Evolutionary conservation across 2,329 filamentous ascomycete genomes (phyloP), one percentile per base, ranked within the genome.

Genomic region (Exophiala viscosa): DNA sequence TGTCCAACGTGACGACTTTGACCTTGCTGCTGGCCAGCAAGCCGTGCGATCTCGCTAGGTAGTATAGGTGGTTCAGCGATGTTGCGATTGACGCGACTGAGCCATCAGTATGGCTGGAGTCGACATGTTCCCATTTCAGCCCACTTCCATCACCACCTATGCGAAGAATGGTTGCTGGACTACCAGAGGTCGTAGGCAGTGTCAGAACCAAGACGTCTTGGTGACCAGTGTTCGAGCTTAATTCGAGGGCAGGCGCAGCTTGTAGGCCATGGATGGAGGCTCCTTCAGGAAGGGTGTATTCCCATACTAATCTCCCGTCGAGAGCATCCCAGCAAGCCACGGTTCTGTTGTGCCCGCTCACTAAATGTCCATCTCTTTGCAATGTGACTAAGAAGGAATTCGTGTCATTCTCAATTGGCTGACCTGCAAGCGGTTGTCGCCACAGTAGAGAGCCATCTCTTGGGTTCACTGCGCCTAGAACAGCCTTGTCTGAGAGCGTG

Each of bases 391-490:
- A 36, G 23, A 58, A 60, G 15, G 60, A 62, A 35, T 52, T 56
- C 11, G 53, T 56, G 46, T 70, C 69, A 40, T 76, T 76, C 32
- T 72, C 62, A 43, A 76, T 13, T 9, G 53, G 50, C 35, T 54
- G 76, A 31, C 75, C 74, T n/a, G 79, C 73, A 41, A 95, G 70
- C 48, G 82, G 74, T 65, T 96, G 92, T 49, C 93, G 82, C 93
- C 93, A 99, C 1, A 96, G 81, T 13, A 96, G 67, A 2, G 82
- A 79, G 14, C 93, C 92, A 66, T 86, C 91, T 66, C 85, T 87
- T 1, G 93, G 93, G 64, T 96, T 95, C 42, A 97, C 80, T 1
- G 92, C 92, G 44, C 89, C 93, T 14, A 99, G 72, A 2, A 96
- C 81, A 34, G 85, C 83, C 44, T 90, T 80, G 52, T 96, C 88